phyloP scores from a whole-genome alignment of 306 rosid species.

The Lathyrus tuberosus region DNA sequence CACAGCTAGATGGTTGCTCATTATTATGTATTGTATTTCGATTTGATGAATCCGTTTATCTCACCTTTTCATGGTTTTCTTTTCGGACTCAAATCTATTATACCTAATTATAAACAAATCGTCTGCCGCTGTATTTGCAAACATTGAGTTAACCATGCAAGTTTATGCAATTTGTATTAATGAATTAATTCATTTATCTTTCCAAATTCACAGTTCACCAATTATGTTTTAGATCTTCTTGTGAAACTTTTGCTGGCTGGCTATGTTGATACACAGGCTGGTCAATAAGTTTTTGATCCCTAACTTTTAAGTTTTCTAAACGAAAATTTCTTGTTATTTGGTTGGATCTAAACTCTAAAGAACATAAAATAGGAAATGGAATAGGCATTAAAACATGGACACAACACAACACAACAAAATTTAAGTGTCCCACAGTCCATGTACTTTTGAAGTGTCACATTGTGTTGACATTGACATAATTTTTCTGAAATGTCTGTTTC shows the following conservation, averaged over 20 bases:
- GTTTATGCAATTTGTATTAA: neutral
- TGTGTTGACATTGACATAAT: constrained; percentile 6
- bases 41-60: constrained; percentile 21
- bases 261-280: constrained; percentile 18
- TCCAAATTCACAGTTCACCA: constrained; percentile 20
- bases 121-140: constrained; percentile 23
- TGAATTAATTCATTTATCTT: constrained; percentile 17
- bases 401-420: constrained; percentile 23
- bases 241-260: constrained; percentile 28
- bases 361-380: constrained; percentile 27
- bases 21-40: constrained; percentile 21
- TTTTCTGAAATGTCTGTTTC: constrained; percentile 29
- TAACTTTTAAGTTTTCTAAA: constrained; percentile 20
- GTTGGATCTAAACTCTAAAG: neutral
- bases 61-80: constrained; percentile 19
- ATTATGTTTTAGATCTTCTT: constrained; percentile 20
- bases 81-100: constrained; percentile 21
- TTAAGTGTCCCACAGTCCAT: neutral
- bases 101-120: constrained; percentile 11
- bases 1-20: constrained; percentile 8
- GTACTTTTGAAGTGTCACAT: constrained; percentile 19
- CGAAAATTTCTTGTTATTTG: constrained; percentile 24
- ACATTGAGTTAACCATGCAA: constrained; percentile 20
- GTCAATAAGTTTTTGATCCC: constrained; percentile 26
- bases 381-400: neutral